Evolutionary conservation across 2,329 filamentous ascomycete species (phyloP), one percentile per base, ranked within the genome.

Genomic region (Colletotrichum tofieldiae): DNA sequence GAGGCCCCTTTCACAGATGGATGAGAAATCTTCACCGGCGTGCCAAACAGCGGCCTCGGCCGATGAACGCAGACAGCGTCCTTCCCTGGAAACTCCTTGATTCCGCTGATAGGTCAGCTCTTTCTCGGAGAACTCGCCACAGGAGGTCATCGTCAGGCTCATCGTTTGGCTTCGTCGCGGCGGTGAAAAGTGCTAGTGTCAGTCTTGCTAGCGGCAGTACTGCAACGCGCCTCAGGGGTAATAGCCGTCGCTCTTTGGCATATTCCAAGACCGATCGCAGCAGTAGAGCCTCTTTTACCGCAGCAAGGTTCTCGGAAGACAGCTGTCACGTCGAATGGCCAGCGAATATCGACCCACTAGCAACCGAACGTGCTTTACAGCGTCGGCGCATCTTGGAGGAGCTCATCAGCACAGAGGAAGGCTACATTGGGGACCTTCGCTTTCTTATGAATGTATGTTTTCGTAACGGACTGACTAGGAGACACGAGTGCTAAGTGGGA

Each of bases 361-460:
- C 93, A n/a, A 88, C 89, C 52, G 89, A 91, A 75, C 90, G 95
- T 65, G 90, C 94, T 1, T 82, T 93, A 26, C 93, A 95, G 77
- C 90, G 96, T 73, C 90, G 94, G 18, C 91, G 92, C 73, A 91
- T 97, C 49, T 83, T 98, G 45, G 93, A 96, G 78, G 96, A 98
- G 82, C 85, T 98, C 62, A 90, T 98, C 73, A 89, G 84, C 68
- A 97, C 95, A 0, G 96, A 98, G 81, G 93, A 96, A 79, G 91
- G 92, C 77, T 98, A 98, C 79, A 92, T 98, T 76, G 90, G 92
- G 20, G 96, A 98, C 77, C 82, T 98, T 70, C 94, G 94, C 77
- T 94, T 96, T 75, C 85, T 98, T 71, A 93, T 93, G 79, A 95
- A 97, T 82, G 95, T 96, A 84, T 79, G 90, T 78, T 51, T 26